phyloP scores from a whole-genome alignment of 2,329 filamentous ascomycete genomes.

The Colletotrichum lentis region DNA sequence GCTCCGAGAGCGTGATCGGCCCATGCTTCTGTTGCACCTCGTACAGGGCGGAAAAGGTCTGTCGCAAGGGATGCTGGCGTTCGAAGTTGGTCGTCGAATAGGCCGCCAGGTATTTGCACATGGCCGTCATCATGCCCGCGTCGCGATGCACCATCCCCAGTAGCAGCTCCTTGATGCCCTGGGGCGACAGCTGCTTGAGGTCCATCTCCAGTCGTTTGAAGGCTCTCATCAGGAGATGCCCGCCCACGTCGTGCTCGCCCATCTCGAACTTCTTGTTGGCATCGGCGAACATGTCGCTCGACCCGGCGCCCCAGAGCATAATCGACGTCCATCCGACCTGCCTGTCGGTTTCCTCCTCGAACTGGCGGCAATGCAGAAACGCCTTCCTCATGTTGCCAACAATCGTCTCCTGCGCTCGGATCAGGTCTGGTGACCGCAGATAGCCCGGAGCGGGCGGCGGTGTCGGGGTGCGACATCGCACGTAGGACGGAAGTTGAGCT shows the following conservation, averaged over 20 bases:
- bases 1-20: slow-evolving; percentile 52
- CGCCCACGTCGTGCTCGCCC: slow-evolving; percentile 51
- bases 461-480: slow-evolving; percentile 56
- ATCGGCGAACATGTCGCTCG: slow-evolving; percentile 55
- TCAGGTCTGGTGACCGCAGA: slow-evolving; percentile 53
- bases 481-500: slow-evolving; percentile 53
- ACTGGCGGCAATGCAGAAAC: slow-evolving; percentile 55
- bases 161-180: slow-evolving; percentile 54
- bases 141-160: slow-evolving; percentile 56
- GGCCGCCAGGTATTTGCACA: slow-evolving; percentile 56
- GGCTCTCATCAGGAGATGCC: slow-evolving; percentile 52
- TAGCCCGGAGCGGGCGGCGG: slow-evolving; percentile 54
- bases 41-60: slow-evolving; percentile 54
- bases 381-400: slow-evolving; percentile 56
- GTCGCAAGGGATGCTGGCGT: slow-evolving; percentile 53
- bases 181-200: slow-evolving; percentile 53
- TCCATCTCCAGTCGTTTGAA: slow-evolving; percentile 55
- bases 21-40: slow-evolving; percentile 57
- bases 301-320: slow-evolving; percentile 56
- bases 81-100: slow-evolving; percentile 56
- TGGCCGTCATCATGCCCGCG: slow-evolving; percentile 55
- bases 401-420: slow-evolving; percentile 55
- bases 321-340: slow-evolving; percentile 52
- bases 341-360: slow-evolving; percentile 50
- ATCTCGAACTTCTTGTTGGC: slow-evolving; percentile 55